Conservation (phyloP, 495 filamentous ascomycete genomes). For the Penicillium angulare region DNA sequence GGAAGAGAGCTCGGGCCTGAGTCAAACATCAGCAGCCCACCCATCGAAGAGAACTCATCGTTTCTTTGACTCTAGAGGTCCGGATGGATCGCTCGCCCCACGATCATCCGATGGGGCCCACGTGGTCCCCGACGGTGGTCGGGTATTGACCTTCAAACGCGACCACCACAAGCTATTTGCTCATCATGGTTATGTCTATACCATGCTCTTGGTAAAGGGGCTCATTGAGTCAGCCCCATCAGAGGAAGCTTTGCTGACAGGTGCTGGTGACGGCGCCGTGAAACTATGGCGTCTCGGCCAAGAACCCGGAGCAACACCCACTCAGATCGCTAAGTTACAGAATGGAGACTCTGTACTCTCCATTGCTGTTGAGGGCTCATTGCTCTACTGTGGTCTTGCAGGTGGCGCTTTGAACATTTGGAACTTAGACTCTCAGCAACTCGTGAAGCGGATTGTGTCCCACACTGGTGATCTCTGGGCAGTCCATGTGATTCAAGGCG, state of each 20-base stretch:
- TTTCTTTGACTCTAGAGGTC: constrained; percentile 91
- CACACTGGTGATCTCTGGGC: constrained; percentile 84
- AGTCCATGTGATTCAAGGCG: constrained; percentile 76
- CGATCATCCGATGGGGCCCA: constrained; percentile 48
- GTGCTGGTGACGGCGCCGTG: constrained; percentile 89
- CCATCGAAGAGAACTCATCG: constrained; percentile 80
- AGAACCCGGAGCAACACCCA: constrained; percentile 45
- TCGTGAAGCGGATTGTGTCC: constrained; percentile 76
- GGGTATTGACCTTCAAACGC: constrained; percentile 78
- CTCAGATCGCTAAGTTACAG: constrained; percentile 64
- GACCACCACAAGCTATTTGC: constrained; percentile 83
- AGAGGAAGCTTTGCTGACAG: constrained; percentile 82
- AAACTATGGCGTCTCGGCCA: constrained; percentile 78
- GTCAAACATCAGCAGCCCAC: constrained; percentile 64
- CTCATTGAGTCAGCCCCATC: constrained; percentile 59
- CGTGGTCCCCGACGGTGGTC: constrained; percentile 47
- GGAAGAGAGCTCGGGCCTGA: constrained; percentile 51
- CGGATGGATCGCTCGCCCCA: constrained; percentile 75
- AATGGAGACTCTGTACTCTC: constrained; percentile 83
- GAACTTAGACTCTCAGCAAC: constrained; percentile 93
- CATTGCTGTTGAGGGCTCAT: constrained; percentile 77
- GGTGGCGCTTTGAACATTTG: constrained; percentile 94
- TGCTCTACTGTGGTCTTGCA: constrained; percentile 85
- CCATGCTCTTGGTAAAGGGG: constrained; percentile 78
- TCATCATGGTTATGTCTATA: constrained; percentile 93